Percentiles rank a stretch among this genome's conserved stretches.
These are phyloP conservation scores for Microcos paniculata DNA, from an alignment of 345 rosid genomes.

Conservation along the genomic window DNA sequence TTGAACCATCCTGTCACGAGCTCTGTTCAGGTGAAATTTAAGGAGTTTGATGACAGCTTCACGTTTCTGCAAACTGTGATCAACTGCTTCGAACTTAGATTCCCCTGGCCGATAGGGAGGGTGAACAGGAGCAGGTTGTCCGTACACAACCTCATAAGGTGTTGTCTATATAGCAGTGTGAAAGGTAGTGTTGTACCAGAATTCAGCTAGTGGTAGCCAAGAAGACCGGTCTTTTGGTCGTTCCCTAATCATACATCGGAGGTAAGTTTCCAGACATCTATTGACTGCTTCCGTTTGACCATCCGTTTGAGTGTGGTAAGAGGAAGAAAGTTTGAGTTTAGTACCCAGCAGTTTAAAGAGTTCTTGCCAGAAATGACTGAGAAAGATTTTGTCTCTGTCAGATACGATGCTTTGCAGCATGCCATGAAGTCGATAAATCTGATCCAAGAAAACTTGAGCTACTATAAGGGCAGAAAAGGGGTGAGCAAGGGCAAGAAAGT, in stretches of 20 bases:
- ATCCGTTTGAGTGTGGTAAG: not conserved
- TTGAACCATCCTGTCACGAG: not conserved
- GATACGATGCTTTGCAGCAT: not conserved
- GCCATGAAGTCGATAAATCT: not conserved
- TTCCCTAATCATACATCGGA: not conserved
- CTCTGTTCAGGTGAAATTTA: not conserved
- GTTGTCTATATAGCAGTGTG: not conserved
- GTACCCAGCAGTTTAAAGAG: not conserved
- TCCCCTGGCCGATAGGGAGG: not conserved
- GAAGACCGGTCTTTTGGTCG: not conserved
- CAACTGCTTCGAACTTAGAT: not conserved
- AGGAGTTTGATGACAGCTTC: not conserved
- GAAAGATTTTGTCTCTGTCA: not conserved
- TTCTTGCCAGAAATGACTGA: not conserved
- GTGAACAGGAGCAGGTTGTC: not conserved
- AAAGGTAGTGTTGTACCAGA: not conserved
- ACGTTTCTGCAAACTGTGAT: not conserved
- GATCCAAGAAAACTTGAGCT: not conserved
- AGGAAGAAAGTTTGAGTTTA: not conserved
- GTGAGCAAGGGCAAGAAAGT: not conserved
- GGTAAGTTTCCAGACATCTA: not conserved
- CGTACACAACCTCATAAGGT: not conserved
- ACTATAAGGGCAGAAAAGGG: not conserved
- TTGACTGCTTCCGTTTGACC: not conserved
- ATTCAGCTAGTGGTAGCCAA: not conserved